Base-by-base conservation (phyloP, 352 stramenopile species). In the Pythium biforme region DNA sequence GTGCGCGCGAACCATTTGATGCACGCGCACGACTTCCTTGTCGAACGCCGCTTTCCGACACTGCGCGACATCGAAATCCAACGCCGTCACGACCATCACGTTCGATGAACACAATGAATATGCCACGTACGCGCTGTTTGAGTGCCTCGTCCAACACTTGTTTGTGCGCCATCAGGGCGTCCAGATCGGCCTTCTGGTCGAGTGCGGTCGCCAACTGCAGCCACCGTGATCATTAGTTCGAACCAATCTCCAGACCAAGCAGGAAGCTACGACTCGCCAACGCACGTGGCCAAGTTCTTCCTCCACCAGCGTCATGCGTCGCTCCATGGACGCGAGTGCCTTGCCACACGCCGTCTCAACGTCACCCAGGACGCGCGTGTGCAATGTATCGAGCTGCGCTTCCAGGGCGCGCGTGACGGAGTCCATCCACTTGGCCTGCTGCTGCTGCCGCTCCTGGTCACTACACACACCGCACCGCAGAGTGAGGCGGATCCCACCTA, bases 11-110 rank as follows among this genome's bases (percentile, higher is more conserved):
- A 82, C 55, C 0, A 72, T n/a, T 8, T 82, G 64, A 7, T 83
- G 70, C 4, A 89, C 29, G 1, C 22, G 62, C 23, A 74, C 29
- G 2, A 89, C 51, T 64, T 86, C 77, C n/a, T 69, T 66, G 43
- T 85, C 77, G 39, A 87, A 74, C 11, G 63, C 70, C 10, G 66
- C 17, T 41, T 85, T 89, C n/a, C 79, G 77, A 52, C 77, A 84
- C 77, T 86, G 31, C 31, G 7, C 1, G 8, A 37, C 8, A 37
- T 37, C 8, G 1, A 37, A 1, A 37, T 8, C 31, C 31, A 10
- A 15, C 3, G 14, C 10, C 10, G 31, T 37, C 31, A 37, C 3
- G 7, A 37, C 14, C 10, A 4, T 8, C 8, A 15, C 31, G 3
- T 37, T 37, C 31, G 8, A 37, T 8, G 31, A 10, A 15, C 31